Base-by-base conservation (phyloP, 805 yeast genomes). In the Nakazawaea peltata region DNA sequence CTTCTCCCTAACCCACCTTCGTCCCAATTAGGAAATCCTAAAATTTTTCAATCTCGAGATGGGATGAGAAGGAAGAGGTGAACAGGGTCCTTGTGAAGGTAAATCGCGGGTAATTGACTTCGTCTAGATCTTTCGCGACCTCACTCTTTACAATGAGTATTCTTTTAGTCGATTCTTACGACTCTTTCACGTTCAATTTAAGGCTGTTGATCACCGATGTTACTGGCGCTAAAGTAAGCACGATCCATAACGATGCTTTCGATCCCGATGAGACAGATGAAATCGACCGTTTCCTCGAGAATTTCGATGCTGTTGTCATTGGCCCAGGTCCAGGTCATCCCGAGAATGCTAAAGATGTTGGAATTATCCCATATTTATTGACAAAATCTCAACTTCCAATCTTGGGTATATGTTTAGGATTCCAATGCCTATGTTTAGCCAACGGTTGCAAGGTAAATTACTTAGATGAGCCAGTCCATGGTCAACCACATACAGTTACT, bases 311-410 rank as follows among this genome's bases (percentile, higher is more conserved):
- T 23, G 65, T 92, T 3, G 75, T 92, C 0, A 67, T 92, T 7
- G 98, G 98, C 0, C 99, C 99, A 0, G 99, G 99, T 0, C 99
- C 99, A 0, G 99, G 99, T 0, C 75, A 83, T 46, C 98, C 98
- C 0, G 55, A 59, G 1, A 59, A 62, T 46, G 49, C 68, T 4
- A 25, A 50, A 2, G 97, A 88, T 48, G 73, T 81, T 19, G 96
- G 95, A 0, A 67, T 86, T 9, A 73, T 88, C 12, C 71, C 77
- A 0, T 55, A 57, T 6, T 40, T 88, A 44, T 81, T 72, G 18
- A 47, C 58, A 22, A 47, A 51, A 5, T 48, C 49, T n/a, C 40
- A 46, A 1, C 48, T 77, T 1, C 97, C 97, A 0, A 69, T 87
- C 0, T 57, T 92, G 32, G 99, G 99, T 0, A 81, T 94, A 3